Evolutionary conservation across 1,284 basidiomycete species (phyloP).

Genomic region (Amylostereum chailletii): DNA sequence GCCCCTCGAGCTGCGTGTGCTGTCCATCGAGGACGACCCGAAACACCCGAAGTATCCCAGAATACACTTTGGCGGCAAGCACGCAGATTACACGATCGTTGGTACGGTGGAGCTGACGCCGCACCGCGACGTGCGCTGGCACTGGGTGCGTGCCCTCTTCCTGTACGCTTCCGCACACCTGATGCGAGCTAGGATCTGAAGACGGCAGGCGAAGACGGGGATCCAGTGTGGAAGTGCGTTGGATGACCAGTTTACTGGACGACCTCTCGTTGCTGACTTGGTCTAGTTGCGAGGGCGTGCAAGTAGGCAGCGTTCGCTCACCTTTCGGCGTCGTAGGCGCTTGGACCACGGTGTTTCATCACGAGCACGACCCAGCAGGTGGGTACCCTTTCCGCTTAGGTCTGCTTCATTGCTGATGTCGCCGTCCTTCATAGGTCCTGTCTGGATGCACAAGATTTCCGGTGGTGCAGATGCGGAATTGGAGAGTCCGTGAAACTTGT

Average conservation of each 20-base stretch:
- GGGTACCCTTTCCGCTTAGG: conserved; percentile 6
- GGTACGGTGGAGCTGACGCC: conserved; percentile 50
- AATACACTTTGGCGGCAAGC: conserved; percentile 45
- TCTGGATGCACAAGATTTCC: conserved; percentile 36
- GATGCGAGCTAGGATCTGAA: conserved; percentile 20
- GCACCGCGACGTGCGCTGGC: conserved; percentile 51
- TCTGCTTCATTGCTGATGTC: neutral
- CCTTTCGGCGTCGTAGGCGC: conserved; percentile 50
- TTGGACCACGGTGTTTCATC: conserved; percentile 65
- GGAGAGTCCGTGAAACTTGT: too few species aligned
- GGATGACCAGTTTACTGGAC: neutral
- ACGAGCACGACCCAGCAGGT: conserved; percentile 32
- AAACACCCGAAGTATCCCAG: conserved; percentile 41
- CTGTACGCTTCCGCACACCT: neutral
- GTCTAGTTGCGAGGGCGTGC: conserved; percentile 53
- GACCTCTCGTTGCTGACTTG: conserved; percentile 1
- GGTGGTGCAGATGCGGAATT: conserved; percentile 7
- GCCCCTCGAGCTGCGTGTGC: conserved; percentile 36
- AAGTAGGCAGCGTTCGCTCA: conserved; percentile 53
- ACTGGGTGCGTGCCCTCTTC: conserved; percentile 40
- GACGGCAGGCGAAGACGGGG: conserved; percentile 46
- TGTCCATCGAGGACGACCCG: conserved; percentile 31
- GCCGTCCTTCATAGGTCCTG: conserved; percentile 18
- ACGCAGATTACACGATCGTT: conserved; percentile 34
- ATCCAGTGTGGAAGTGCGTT: conserved; percentile 54